These are phyloP conservation scores for Parathielavia appendiculata DNA, from an alignment of 495 filamentous ascomycete species.

Conservation along the genomic window DNA sequence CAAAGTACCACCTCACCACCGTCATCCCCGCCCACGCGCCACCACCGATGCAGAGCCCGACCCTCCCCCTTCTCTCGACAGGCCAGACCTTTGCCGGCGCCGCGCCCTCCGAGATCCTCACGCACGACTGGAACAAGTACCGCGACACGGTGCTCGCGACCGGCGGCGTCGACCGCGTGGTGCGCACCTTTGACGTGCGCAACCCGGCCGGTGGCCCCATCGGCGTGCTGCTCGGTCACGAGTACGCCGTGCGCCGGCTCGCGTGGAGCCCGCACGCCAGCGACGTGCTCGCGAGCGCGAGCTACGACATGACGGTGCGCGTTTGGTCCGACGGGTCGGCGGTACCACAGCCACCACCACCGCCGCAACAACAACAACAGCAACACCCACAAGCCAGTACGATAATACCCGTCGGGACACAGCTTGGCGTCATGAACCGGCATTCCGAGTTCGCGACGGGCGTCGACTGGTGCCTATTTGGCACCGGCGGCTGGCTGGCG, in stretches of 20 bases:
- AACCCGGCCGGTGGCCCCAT: slow-evolving; percentile 64
- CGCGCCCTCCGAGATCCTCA: slow-evolving; percentile 66
- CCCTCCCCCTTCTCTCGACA: slow-evolving; percentile 30
- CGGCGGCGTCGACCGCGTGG: slow-evolving; percentile 79
- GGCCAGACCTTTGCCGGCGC: slow-evolving; percentile 32
- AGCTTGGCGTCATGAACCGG: slow-evolving; percentile 80
- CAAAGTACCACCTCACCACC: slow-evolving; percentile 74
- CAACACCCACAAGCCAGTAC: too few relatives aligned
- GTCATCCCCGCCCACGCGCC: slow-evolving; percentile 70
- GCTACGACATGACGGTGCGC: slow-evolving; percentile 96
- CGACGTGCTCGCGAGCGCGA: slow-evolving; percentile 78
- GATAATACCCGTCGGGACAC: slow-evolving; percentile 47
- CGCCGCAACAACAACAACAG: slow-evolving; percentile 19
- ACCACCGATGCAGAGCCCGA: slow-evolving; percentile 38
- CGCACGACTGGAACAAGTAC: slow-evolving; percentile 99
- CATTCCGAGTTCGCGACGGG: slow-evolving; percentile 98
- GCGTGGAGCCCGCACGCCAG: slow-evolving; percentile 88
- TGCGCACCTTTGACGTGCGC: slow-evolving; percentile 86
- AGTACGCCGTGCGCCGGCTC: slow-evolving; percentile 79
- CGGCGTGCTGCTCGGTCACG: slow-evolving; percentile 70
- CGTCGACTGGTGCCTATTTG: slow-evolving; percentile 97
- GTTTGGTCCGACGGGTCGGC: slow-evolving; percentile 79
- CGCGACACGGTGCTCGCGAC: slow-evolving; percentile 74
- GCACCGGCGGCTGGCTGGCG: slow-evolving; percentile 90
- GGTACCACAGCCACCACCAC: slow-evolving; percentile 32